These are phyloP conservation scores for Penicillium angulare DNA, from an alignment of 495 filamentous ascomycete genomes.

Conservation along the genomic window DNA sequence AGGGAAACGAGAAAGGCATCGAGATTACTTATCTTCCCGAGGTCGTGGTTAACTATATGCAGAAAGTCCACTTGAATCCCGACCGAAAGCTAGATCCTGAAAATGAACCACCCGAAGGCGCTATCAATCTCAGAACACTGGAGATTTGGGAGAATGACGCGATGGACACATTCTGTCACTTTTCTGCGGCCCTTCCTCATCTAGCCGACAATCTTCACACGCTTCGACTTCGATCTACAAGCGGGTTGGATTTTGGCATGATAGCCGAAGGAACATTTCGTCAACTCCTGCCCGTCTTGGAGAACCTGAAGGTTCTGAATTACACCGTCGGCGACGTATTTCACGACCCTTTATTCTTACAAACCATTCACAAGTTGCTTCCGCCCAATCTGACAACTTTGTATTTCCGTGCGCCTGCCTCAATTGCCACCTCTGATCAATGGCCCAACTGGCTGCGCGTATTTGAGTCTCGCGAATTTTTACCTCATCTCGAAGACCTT, in stretches of 20 bases:
- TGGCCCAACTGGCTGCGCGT: constrained; percentile 22
- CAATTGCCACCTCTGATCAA: constrained; percentile 11
- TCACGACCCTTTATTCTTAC: constrained; percentile 10
- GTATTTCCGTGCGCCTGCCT: constrained; percentile 22
- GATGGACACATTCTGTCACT: constrained; percentile 19
- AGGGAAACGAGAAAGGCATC: constrained; percentile 8
- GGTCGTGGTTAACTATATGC: constrained; percentile 9
- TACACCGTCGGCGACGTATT: constrained; percentile 26
- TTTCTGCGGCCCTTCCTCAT: constrained; percentile 22
- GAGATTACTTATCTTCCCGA: constrained; percentile 11
- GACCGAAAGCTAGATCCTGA: constrained; percentile 5
- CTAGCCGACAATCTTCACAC: constrained; percentile 16
- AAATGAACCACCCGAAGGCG: constrained; percentile 4
- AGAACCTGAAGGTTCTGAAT: constrained; percentile 16
- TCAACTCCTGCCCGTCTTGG: constrained; percentile 10
- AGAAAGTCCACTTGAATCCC: constrained; percentile 4
- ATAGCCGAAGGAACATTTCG: constrained; percentile 5
- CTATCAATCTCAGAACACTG: constrained; percentile 12
- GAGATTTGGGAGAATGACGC: constrained; percentile 29
- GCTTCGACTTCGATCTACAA: constrained; percentile 20
- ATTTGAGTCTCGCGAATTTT: constrained; percentile 11
- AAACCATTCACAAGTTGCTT: constrained; percentile 11
- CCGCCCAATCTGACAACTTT: constrained; percentile 19
- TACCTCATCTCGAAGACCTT: constrained; percentile 18
- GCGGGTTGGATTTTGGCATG: constrained; percentile 15